Conservation (phyloP, 2,329 filamentous ascomycete species). For the Lachnellula arida region DNA sequence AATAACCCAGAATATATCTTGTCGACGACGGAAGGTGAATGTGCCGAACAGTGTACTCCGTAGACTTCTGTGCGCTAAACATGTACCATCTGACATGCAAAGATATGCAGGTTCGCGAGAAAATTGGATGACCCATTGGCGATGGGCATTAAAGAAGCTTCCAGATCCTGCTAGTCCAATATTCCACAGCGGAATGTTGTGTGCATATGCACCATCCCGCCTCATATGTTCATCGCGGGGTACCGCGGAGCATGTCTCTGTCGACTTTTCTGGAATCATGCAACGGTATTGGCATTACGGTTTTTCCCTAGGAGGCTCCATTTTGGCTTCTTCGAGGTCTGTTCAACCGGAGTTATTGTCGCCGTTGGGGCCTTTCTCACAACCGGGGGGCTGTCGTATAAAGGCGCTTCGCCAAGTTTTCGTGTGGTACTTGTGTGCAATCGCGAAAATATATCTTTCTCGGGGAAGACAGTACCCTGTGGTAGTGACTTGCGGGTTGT, state of each 20-base stretch:
- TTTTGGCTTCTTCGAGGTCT: conserved; percentile 22
- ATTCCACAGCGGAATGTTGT: no score
- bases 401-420: conserved; percentile 32
- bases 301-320: conserved; percentile 27
- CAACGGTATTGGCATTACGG: conserved; percentile 13
- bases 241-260: not conserved
- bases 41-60: no score
- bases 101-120: no score
- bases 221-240: no score
- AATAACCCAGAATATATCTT: no score
- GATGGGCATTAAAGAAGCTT: no score
- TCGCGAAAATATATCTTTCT: conserved; percentile 28
- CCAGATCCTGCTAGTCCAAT: no score
- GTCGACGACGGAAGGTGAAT: no score
- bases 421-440: conserved; percentile 31
- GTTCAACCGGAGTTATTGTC: conserved; percentile 4
- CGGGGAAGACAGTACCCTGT: conserved; percentile 22
- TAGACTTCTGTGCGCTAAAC: no score
- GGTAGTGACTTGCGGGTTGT: conserved; percentile 14
- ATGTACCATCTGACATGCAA: no score
- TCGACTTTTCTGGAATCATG: conserved; percentile 5
- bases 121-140: no score
- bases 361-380: conserved; percentile 4
- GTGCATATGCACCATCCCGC: no score
- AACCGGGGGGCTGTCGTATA: conserved; percentile 17